These are phyloP conservation scores for Singerocomus inundabilis DNA, from an alignment of 1,284 basidiomycete genomes.

Conservation along the genomic window DNA sequence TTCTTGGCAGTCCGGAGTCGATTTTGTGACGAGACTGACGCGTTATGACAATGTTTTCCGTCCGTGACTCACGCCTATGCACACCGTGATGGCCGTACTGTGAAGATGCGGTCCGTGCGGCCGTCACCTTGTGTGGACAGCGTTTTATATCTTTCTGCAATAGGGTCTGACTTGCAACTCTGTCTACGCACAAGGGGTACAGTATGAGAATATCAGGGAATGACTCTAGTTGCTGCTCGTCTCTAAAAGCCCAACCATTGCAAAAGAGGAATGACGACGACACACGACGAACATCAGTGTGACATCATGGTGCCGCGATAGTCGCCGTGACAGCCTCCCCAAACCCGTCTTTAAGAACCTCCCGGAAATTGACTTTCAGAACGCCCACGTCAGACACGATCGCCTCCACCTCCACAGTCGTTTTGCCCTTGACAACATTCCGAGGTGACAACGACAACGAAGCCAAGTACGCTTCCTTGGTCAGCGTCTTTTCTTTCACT, in stretches of 20 bases:
- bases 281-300: not conserved
- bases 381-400: conserved; percentile 49
- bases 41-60: no score
- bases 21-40: no score
- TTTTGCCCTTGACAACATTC: conserved; percentile 49
- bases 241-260: conserved; percentile 8
- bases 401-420: conserved; percentile 64
- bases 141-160: no score
- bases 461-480: conserved; percentile 60
- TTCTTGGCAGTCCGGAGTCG: no score
- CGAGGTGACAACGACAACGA: conserved; percentile 52
- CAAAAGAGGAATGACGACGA: not conserved
- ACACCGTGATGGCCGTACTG: no score
- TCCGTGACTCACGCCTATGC: no score
- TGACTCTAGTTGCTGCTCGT: conserved; percentile 11
- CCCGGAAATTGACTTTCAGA: conserved; percentile 49
- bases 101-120: no score
- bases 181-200: no score
- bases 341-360: conserved; percentile 42
- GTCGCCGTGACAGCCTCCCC: conserved; percentile 25
- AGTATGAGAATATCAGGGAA: conserved; percentile 60
- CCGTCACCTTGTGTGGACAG: no score
- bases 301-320: conserved; percentile 22
- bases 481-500: conserved; percentile 65
- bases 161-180: no score